phyloP scores from a whole-genome alignment of 768 basidiomycete genomes.

The Podaxis sp. region DNA sequence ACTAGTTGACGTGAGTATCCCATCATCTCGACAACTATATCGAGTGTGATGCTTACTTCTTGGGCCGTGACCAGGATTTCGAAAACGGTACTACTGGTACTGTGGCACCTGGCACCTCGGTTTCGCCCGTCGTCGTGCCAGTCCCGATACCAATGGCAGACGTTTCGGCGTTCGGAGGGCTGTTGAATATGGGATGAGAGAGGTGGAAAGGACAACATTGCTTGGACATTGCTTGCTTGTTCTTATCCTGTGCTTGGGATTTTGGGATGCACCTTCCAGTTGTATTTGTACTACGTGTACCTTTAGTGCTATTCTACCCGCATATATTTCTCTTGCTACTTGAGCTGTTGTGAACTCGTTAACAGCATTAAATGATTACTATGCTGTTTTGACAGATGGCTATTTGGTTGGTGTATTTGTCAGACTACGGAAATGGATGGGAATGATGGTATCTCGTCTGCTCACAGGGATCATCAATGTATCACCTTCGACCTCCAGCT shows the following conservation, averaged over 20 bases:
- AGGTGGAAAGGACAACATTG: no score
- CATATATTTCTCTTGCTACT: no score
- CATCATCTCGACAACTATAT: not conserved
- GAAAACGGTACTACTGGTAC: not conserved
- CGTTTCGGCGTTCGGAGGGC: slow-evolving; percentile 3
- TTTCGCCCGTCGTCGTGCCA: slow-evolving; percentile 7
- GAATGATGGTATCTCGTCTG: not conserved
- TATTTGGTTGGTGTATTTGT: no score
- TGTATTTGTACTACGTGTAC: not conserved
- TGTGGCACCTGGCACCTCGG: not conserved
- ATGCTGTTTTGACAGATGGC: no score
- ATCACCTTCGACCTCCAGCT: not conserved
- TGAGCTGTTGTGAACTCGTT: no score
- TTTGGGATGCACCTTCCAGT: not conserved
- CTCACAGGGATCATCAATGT: not conserved
- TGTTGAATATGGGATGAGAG: slow-evolving; percentile 8
- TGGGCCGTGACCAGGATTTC: slow-evolving; percentile 1
- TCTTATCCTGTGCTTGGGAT: not conserved
- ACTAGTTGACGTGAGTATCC: slow-evolving; percentile 2
- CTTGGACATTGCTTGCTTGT: not conserved
- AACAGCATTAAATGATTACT: no score
- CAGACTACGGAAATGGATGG: not conserved
- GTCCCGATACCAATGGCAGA: slow-evolving; percentile 8
- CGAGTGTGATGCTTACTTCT: not conserved
- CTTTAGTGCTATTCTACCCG: no score